Conservation (phyloP, 192 early-diverging fungal species). For the Diversispora eburnea region DNA sequence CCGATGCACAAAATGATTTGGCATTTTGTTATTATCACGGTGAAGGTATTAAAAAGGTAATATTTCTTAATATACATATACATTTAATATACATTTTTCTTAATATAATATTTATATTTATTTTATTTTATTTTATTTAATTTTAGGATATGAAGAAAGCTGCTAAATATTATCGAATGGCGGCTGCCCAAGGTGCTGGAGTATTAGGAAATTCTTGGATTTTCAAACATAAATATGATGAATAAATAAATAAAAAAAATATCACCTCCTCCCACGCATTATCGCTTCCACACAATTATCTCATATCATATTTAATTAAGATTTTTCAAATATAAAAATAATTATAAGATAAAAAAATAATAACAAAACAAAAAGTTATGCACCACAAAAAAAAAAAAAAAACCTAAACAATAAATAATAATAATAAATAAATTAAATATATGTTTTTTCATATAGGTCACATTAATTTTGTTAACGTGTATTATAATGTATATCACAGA, state of each 20-base stretch:
- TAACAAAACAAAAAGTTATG: too few species aligned
- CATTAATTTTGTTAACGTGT: too few species aligned
- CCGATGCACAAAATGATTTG: conserved; percentile 63
- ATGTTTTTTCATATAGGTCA: too few species aligned
- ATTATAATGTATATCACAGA: too few species aligned
- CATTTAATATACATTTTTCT: background rate
- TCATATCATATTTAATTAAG: too few species aligned
- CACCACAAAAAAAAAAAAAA: too few species aligned
- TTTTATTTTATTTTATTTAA: background rate
- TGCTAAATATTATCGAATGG: conserved; percentile 75
- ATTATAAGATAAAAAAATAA: too few species aligned
- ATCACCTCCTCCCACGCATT: too few species aligned
- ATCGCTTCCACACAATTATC: too few species aligned
- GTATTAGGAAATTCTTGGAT: conserved; percentile 84
- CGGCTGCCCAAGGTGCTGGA: conserved; percentile 65
- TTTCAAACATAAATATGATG: conserved; percentile 75
- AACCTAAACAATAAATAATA: too few species aligned
- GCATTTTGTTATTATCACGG: conserved; percentile 60
- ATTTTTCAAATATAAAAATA: too few species aligned
- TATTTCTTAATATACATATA: background rate
- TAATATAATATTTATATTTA: background rate
- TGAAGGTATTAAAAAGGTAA: conserved; percentile 54
- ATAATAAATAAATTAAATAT: too few species aligned
- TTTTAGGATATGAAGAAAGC: conserved; percentile 43
- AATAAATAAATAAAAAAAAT: background rate